phyloP scores from a whole-genome alignment of 2,329 filamentous ascomycete species.

The Geosmithia putterillii region DNA sequence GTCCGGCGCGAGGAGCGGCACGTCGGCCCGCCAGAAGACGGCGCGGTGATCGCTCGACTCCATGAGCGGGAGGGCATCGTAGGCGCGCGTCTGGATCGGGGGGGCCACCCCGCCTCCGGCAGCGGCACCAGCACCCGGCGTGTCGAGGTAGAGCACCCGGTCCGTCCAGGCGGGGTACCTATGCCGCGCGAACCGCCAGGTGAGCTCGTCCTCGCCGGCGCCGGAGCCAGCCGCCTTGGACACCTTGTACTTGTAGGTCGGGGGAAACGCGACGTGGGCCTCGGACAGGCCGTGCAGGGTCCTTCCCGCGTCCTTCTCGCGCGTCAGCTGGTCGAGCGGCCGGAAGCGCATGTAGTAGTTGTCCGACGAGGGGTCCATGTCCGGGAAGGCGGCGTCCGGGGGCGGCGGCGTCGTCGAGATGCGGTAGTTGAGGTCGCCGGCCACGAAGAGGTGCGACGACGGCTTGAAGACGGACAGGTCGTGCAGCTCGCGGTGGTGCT shows the following conservation, averaged over 20 bases:
- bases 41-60: slow-evolving; percentile 80
- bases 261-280: slow-evolving; percentile 64
- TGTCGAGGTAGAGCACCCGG: slow-evolving; percentile 66
- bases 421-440: slow-evolving; percentile 91
- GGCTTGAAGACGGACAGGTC: slow-evolving; percentile 61
- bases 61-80: slow-evolving; percentile 66
- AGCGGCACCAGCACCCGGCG: no score
- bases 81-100: slow-evolving; percentile 33
- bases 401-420: slow-evolving; percentile 57
- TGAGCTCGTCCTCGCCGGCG: slow-evolving; percentile 23
- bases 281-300: slow-evolving; percentile 73
- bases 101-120: no score
- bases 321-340: slow-evolving; percentile 63
- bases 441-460: slow-evolving; percentile 68
- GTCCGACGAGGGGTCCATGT: slow-evolving; percentile 37
- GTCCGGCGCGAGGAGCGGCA: slow-evolving; percentile 44
- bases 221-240: slow-evolving; percentile 13
- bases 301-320: slow-evolving; percentile 54
- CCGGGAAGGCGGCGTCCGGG: slow-evolving; percentile 50
- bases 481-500: slow-evolving; percentile 33
- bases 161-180: slow-evolving; percentile 93
- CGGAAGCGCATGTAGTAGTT: slow-evolving; percentile 58
- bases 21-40: slow-evolving; percentile 57
- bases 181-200: slow-evolving; percentile 67
- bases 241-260: slow-evolving; percentile 75